Base-by-base conservation (phyloP, 148 eudicot species). In the Diospyros lotus region DNA sequence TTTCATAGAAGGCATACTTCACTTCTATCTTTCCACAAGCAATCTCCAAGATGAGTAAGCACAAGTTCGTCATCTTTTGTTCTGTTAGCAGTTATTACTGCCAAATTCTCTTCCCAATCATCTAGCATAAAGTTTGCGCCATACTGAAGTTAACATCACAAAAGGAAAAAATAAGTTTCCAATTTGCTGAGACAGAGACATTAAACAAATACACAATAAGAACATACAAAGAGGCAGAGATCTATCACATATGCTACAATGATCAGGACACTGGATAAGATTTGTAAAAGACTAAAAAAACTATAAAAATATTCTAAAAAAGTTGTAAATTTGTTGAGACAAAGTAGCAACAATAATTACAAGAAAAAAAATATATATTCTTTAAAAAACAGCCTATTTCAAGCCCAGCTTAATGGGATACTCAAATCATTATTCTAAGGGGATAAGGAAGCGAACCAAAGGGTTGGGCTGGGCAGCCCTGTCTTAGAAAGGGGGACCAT, bases 21-120 rank as follows among this genome's bases (percentile, higher is more conserved):
- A 80, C 86, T 82, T 83, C 82, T 86, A 53, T 91, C 96, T 77
- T 84, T 89, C 96, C 96, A 93, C 69, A 95, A 79, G 82, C 92
- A 80, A 79, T 93, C 98, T 48, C 98, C 98, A 51, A 93, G 94
- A 80, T 93, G 94, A 80, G 91, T 84, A 68, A 93, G 94, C 71
- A 93, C 98, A 54, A 91, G 94, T 78, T 93, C 91, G 66, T 95
- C 99, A 86, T 86, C 92, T 68, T 87, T 84, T 7, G 96, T 93
- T 78, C 96, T 86, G 76, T 93, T 93, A 53, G 96, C 93, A 79
- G 90, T 84, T 68, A 93, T 87, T 46, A 91, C 84, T 6, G 96
- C 98, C 75, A 93, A 81, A 84, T 93, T 93, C 78, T 88, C 94
- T 81, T 91, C 87, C 98, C 98, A 91, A 12, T 83, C 81, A 77